Base-by-base conservation (phyloP, 108 stramenopile species). In the Schizochytrium sp. region DNA sequence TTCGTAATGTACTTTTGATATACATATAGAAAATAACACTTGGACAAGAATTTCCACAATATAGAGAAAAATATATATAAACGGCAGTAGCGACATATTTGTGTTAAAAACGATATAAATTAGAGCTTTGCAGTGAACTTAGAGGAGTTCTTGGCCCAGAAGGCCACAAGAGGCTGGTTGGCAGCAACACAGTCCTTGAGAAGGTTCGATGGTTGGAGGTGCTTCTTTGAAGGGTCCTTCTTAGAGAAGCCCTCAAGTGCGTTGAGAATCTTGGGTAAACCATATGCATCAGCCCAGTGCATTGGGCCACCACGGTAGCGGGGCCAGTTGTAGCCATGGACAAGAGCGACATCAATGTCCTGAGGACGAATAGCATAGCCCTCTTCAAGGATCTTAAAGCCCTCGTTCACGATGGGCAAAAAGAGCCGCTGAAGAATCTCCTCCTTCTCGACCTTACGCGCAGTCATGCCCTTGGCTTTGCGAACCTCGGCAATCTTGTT, bases 241-340 rank as follows among this genome's bases (percentile, higher is more conserved):
- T 83, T 83, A 38, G 1, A 7, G 76, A 55, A 83, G 8, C 5
- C 28, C 3, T 83, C 76, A 38, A 83, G 76, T 2, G 76, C 76
- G 50, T 49, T 5, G 76, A 83, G 76, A 28, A 87, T 87, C 87
- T 87, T 87, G 56, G 87, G 57, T 2, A 89, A 17, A 5, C 50
- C 88, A 42, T 72, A 38, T 13, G 38, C 88, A 47, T 88, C 92
- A 19, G 92, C 92, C 90, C 90, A 91, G 58, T 90, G 91, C 92
- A 93, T 93, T 4, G 92, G 92, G 19, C 92, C 92, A 10, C 98
- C 98, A 83, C 94, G 90, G 91, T 94, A 98, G 7, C 93, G 93
- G 4, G 98, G 98, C 94, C 95, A 98, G 38, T 97, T 97, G 91
- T 98, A 99, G 45, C 98, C 98, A 92, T 98, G 95, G 57, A 97